phyloP scores from a whole-genome alignment of 2,329 filamentous ascomycete species.

The Cladosporium austrohemisphaericum region DNA sequence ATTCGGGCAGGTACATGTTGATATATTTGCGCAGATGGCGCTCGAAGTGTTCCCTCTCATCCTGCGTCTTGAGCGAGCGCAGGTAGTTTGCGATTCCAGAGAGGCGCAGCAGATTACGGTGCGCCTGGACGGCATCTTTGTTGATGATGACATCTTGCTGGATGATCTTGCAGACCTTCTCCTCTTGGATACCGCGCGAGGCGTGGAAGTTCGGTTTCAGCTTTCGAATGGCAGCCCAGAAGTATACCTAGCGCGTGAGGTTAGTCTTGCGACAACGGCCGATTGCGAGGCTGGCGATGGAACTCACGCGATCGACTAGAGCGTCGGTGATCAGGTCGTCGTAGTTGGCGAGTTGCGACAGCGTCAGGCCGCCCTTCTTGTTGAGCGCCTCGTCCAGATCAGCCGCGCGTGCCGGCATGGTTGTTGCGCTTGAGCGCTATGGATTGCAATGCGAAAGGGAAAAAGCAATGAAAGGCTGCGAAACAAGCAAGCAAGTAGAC shows the following conservation, averaged over 20 bases:
- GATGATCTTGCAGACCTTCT: slow-evolving; percentile 58
- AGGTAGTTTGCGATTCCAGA: slow-evolving; percentile 71
- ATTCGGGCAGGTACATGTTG: slow-evolving; percentile 88
- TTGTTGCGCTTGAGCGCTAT: too few species aligned
- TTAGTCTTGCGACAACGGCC: not conserved
- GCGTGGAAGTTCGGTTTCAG: slow-evolving; percentile 83
- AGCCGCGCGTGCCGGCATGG: slow-evolving; percentile 20
- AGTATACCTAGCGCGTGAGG: slow-evolving; percentile 67
- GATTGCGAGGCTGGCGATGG: not conserved
- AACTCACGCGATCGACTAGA: slow-evolving; percentile 85
- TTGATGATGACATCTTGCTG: slow-evolving; percentile 66
- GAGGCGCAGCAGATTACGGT: slow-evolving; percentile 67
- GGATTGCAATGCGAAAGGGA: too few species aligned
- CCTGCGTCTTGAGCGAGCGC: slow-evolving; percentile 60
- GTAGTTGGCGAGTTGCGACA: slow-evolving; percentile 84
- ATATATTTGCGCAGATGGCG: slow-evolving; percentile 86
- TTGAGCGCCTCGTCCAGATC: slow-evolving; percentile 43
- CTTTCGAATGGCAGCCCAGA: slow-evolving; percentile 95
- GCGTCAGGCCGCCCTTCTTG: slow-evolving; percentile 71
- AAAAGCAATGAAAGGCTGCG: too few species aligned
- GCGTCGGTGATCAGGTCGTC: slow-evolving; percentile 95
- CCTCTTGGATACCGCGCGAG: slow-evolving; percentile 70
- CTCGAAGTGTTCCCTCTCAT: slow-evolving; percentile 82
- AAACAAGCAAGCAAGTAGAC: not conserved
- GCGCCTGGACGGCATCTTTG: slow-evolving; percentile 67